phyloP scores from a whole-genome alignment of 345 rosid species.

The Hibiscus trionum region DNA sequence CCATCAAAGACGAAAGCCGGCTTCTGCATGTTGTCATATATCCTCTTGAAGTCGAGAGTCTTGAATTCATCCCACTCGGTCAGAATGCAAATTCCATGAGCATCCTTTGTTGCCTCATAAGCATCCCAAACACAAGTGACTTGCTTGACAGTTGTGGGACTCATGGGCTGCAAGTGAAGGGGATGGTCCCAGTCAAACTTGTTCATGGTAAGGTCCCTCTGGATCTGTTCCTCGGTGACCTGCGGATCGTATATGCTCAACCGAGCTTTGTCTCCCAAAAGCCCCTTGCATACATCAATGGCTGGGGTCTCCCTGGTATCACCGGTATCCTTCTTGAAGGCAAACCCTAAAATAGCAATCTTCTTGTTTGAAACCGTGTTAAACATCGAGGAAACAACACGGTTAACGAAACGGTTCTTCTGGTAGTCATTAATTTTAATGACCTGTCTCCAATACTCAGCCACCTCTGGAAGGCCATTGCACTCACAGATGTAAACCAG shows the following conservation, averaged over 20 bases:
- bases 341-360: conserved; percentile 43
- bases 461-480: conserved; percentile 61
- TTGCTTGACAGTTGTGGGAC: conserved; percentile 74
- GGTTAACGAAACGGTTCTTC: conserved; percentile 80
- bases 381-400: conserved; percentile 80
- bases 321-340: not conserved
- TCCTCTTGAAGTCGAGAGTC: conserved; percentile 64
- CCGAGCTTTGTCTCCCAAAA: conserved; percentile 78
- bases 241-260: conserved; percentile 88
- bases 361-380: conserved; percentile 79
- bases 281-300: conserved; percentile 88
- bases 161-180: conserved; percentile 86
- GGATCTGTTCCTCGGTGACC: conserved; percentile 82
- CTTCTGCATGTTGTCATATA: conserved; percentile 80
- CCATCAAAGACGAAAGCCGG: conserved; percentile 90
- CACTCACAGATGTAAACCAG: conserved; percentile 29
- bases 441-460: conserved; percentile 93
- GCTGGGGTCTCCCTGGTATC: conserved; percentile 45
- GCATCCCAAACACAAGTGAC: conserved; percentile 72
- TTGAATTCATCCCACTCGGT: conserved; percentile 97
- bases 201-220: conserved; percentile 82
- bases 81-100: conserved; percentile 79
- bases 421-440: conserved; percentile 90
- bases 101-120: conserved; percentile 68
- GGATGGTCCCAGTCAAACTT: conserved; percentile 97